Evolutionary conservation across 169 alveolate genomes (phyloP), one percentile per base, ranked within the genome.

Genomic region (Eimeria sp.): DNA sequence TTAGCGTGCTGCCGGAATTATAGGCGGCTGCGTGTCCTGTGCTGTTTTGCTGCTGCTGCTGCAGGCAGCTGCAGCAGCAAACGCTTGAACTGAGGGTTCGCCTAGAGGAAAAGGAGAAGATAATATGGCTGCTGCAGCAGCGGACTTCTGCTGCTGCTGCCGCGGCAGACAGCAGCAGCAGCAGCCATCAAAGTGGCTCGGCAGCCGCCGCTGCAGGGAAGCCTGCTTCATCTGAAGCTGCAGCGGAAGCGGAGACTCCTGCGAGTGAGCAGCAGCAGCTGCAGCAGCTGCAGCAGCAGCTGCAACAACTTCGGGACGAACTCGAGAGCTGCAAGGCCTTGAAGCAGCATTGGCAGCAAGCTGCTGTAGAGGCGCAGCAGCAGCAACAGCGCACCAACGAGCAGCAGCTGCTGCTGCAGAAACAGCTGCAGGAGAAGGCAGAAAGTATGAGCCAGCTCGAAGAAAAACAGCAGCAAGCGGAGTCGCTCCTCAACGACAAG

Each of bases 301-400:
- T 89, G 76, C 72, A 40, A 76, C 83, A 72, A 63, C 78, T 89
- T 11, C 95, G 61, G 13, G 95, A 73, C 2, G 95, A 89, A 40
- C 73, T 89, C 40, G 95, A 89, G 80, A 89, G 95, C 89, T 89
- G 89, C 89, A 70, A 72, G 54, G 83, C 95, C 22, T 65, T 89
- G 65, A 89, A 89, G 95, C 87, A 89, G 89, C 95, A 89, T 63
- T 89, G 95, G 95, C 87, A 89, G 78, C 88, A 89, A n/a, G 95
- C 84, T 4, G 95, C 95, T 5, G 70, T 27, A 5, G 95, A 89
- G 78, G 87, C 83, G n/a, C 70, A 61, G 70, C 70, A 61, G 70
- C 70, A 61, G 70, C 95, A 89, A 89, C 95, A 72, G 49, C 75
- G 70, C 65, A 34, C 76, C 65, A 78, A 57, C 25, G 95, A 70